Evolutionary conservation across 106 monocot species (phyloP).

Genomic region (Acorus gramineus): DNA sequence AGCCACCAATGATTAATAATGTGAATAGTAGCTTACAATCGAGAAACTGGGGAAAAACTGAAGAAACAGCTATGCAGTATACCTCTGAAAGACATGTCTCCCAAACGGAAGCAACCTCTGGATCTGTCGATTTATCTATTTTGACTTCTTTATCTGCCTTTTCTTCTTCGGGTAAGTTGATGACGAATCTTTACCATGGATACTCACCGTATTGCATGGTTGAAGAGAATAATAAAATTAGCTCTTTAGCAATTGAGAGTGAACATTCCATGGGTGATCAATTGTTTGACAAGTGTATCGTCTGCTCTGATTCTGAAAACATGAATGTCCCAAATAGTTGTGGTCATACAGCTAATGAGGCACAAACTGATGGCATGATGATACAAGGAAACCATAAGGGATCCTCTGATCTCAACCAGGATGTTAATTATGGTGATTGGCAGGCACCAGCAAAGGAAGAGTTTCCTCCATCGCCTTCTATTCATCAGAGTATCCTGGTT

Average conservation of each 20-base stretch:
- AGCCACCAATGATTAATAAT: slow-evolving; percentile 6
- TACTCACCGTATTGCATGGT: neutral
- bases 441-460: slow-evolving; percentile 29
- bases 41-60: neutral
- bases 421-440: slow-evolving; percentile 13
- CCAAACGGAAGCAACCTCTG: neutral
- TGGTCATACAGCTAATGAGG: slow-evolving; percentile 1
- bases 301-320: neutral
- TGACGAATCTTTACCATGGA: neutral
- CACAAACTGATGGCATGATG: slow-evolving; percentile 6
- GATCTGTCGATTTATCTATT: neutral
- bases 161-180: neutral
- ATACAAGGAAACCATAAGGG: slow-evolving; percentile 6
- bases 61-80: neutral
- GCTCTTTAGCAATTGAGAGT: neutral
- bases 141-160: neutral
- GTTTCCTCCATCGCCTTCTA: slow-evolving; percentile 53
- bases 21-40: slow-evolving; percentile 7
- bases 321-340: slow-evolving; percentile 3
- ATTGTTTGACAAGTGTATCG: neutral
- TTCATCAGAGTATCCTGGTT: slow-evolving; percentile 89
- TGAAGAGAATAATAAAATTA: slow-evolving; percentile 4
- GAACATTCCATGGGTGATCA: slow-evolving; percentile 11
- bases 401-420: slow-evolving; percentile 18
- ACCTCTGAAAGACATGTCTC: slow-evolving; percentile 8